Conservation (phyloP, 495 filamentous ascomycete genomes). For the Hypoxylon perforatum region DNA sequence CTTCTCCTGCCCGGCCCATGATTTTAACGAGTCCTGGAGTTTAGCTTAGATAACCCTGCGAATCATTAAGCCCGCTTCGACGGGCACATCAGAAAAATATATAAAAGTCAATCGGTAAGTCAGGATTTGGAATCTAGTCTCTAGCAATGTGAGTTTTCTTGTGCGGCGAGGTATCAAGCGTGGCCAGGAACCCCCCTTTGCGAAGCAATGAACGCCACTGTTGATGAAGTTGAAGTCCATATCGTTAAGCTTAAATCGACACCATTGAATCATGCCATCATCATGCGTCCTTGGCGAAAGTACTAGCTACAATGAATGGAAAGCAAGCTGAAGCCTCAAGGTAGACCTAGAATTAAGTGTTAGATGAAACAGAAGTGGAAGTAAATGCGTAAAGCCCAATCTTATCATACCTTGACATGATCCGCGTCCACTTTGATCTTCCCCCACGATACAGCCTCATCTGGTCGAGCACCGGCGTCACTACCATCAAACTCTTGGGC, state of each 20-base stretch:
- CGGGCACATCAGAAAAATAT: too few relatives aligned
- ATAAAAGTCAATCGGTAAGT: too few relatives aligned
- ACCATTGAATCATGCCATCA: neutral
- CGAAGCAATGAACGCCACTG: too few relatives aligned
- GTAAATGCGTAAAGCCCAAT: neutral
- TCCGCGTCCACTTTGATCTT: slow-evolving; percentile 91
- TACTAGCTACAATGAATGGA: slow-evolving; percentile 93
- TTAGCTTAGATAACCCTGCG: too few relatives aligned
- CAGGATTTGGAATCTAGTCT: too few relatives aligned
- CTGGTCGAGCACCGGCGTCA: slow-evolving; percentile 93
- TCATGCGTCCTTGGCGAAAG: slow-evolving; percentile 74
- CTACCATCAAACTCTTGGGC: slow-evolving; percentile 97
- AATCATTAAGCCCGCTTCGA: too few relatives aligned
- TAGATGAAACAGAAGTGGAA: slow-evolving; percentile 25
- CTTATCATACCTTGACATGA: slow-evolving; percentile 80
- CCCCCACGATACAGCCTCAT: slow-evolving; percentile 98
- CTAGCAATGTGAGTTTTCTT: too few relatives aligned
- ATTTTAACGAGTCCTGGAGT: too few relatives aligned
- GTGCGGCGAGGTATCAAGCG: too few relatives aligned
- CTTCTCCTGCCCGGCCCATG: too few relatives aligned
- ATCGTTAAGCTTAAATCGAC: slow-evolving; percentile 6
- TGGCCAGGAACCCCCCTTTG: too few relatives aligned
- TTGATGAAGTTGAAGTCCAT: neutral
- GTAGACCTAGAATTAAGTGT: slow-evolving; percentile 70
- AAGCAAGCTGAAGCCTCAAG: slow-evolving; percentile 93